Evolutionary conservation across 2,329 filamentous ascomycete genomes (phyloP).

Genomic region (Pseudogymnoascus sp.): DNA sequence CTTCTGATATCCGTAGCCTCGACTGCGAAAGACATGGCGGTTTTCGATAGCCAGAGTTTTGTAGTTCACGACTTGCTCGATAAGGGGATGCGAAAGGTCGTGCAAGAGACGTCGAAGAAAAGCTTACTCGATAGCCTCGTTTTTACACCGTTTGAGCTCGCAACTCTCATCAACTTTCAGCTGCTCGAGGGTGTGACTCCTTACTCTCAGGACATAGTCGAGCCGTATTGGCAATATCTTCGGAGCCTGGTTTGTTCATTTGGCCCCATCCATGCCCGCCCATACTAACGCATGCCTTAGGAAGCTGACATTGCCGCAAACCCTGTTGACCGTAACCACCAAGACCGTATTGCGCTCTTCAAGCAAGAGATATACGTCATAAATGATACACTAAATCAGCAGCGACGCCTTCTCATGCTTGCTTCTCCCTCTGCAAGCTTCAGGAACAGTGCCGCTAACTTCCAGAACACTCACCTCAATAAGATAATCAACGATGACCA

Average conservation of each 20-base stretch:
- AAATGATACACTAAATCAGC: slow-evolving; percentile 17
- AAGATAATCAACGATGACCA: background rate
- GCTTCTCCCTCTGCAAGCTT: slow-evolving; percentile 1
- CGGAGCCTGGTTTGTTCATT: slow-evolving; percentile 15
- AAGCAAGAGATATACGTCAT: slow-evolving; percentile 22
- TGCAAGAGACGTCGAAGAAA: slow-evolving; percentile 12
- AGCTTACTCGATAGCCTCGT: slow-evolving; percentile 16
- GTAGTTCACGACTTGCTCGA: slow-evolving; percentile 14
- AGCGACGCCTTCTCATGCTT: slow-evolving; percentile 13
- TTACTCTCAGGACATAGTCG: slow-evolving; percentile 15
- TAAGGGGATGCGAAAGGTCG: slow-evolving; percentile 15
- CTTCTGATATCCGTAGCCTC: slow-evolving; percentile 18
- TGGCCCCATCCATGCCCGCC: background rate
- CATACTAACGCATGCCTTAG: slow-evolving; percentile 1
- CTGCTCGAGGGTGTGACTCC: slow-evolving; percentile 15
- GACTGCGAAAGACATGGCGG: slow-evolving; percentile 13
- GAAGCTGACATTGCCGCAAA: slow-evolving; percentile 19
- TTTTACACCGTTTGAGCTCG: slow-evolving; percentile 19
- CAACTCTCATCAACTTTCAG: slow-evolving; percentile 19
- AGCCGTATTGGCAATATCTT: slow-evolving; percentile 20
- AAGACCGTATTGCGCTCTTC: slow-evolving; percentile 18
- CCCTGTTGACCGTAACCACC: slow-evolving; percentile 20
- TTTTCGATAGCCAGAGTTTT: slow-evolving; percentile 14
- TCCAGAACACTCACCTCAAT: slow-evolving; percentile 5
- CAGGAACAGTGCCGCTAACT: background rate